Base-by-base conservation (phyloP, 345 rosid genomes). In the Gossypium herbaceum region DNA sequence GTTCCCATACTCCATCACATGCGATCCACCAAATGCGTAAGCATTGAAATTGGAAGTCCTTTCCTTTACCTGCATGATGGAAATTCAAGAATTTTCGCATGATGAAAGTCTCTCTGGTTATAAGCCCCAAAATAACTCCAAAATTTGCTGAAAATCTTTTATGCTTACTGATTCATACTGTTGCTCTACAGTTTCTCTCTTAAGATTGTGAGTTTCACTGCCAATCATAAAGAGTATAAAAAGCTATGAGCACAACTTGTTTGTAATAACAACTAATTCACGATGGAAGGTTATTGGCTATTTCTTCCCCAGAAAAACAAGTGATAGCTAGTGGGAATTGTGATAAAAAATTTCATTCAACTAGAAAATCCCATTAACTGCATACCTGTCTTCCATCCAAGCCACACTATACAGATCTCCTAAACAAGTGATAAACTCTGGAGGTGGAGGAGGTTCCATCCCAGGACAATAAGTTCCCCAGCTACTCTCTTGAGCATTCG, bases 351-450 rank as follows among this genome's bases (percentile, higher is more conserved):
- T 1, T 5, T 4, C 41, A 34, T 4, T 34, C 7, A 34, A 34
- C 41, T 34, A 34, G 41, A 34, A 34, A 34, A 5, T 34, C 41
- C 7, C 41, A 34, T 5, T 15, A 16, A 19, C 9, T 44, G 22
- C 45, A 55, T 57, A 87, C 99, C 99, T 95, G 70, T 95, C 98
- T 60, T 95, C 99, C 94, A 93, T 86, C 99, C 98, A 95, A 51
- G 99, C 88, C 55, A 95, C 85, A 50, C 99, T 95, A 73, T 88
- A 93, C 73, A 95, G 76, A 83, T 95, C 97, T 16, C 97, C 97
- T 71, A 95, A 87, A 80, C 99, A 95, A 76, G 99, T 95, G 77
- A 82, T 77, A 79, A 79, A 95, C 75, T 91, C 94, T 4, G 93
- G 84, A 52, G 99, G 98, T 2, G 96, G 91, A 29, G 96, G n/a